phyloP scores from a whole-genome alignment of 2,329 filamentous ascomycete genomes.

The Pseudogymnoascus sp. region DNA sequence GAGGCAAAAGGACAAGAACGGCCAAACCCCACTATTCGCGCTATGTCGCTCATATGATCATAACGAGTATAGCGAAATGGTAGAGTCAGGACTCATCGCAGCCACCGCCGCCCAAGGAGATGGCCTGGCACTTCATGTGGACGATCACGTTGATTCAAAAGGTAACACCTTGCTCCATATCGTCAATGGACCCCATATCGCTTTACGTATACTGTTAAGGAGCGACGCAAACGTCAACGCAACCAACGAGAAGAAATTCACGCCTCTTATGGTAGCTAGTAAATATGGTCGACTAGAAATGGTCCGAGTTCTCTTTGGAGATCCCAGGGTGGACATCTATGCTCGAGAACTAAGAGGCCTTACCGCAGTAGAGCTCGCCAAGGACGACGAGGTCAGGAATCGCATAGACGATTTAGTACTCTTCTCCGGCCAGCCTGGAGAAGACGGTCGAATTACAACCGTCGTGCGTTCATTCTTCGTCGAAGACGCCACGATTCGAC shows the following conservation, averaged over 20 bases:
- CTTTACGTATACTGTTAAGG: constrained; percentile 63
- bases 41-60: constrained; percentile 94
- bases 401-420: constrained; percentile 89
- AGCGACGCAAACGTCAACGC: constrained; percentile 97
- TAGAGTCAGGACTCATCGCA: constrained; percentile 67
- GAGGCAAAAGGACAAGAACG: constrained; percentile 88
- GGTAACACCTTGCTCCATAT: constrained; percentile 96
- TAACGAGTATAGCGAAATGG: constrained; percentile 76
- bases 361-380: constrained; percentile 91
- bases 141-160: constrained; percentile 86
- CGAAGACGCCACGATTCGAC: constrained; percentile 85
- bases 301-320: constrained; percentile 78
- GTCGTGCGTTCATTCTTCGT: constrained; percentile 96
- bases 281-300: constrained; percentile 95
- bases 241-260: constrained; percentile 89
- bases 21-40: constrained; percentile 94
- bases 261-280: constrained; percentile 93
- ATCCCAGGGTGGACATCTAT: constrained; percentile 76
- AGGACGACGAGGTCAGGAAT: constrained; percentile 95
- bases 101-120: constrained; percentile 70
- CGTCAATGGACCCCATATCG: constrained; percentile 74
- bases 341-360: constrained; percentile 79
- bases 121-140: constrained; percentile 70
- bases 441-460: constrained; percentile 76
- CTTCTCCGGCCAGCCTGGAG: constrained; percentile 62